phyloP scores from a whole-genome alignment of 1,284 basidiomycete species.

The Flammula alnicola region DNA sequence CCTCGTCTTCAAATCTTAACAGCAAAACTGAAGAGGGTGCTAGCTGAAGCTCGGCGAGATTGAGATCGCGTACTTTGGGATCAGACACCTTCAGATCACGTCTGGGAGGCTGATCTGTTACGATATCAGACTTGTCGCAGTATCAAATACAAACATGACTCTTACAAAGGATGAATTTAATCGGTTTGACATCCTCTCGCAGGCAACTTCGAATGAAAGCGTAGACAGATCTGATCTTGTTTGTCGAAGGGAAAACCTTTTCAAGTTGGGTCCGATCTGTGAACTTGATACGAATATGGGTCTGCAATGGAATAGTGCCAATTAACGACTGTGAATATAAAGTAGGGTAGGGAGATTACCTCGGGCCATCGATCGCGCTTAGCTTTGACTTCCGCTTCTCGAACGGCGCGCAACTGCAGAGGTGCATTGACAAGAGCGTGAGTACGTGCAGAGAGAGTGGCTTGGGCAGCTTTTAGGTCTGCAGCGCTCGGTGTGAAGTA shows the following conservation, averaged over 20 bases:
- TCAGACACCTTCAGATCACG: constrained; percentile 84
- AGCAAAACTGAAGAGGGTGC: constrained; percentile 81
- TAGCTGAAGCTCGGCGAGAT: constrained; percentile 72
- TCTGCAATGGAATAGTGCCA: constrained; percentile 46
- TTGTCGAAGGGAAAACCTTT: constrained; percentile 71
- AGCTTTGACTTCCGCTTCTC: constrained; percentile 68
- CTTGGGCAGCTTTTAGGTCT: constrained; percentile 76
- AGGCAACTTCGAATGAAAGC: constrained; percentile 80
- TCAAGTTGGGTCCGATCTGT: constrained; percentile 85
- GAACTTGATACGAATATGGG: constrained; percentile 82
- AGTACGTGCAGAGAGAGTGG: constrained; percentile 61
- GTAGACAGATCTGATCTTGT: constrained; percentile 82
- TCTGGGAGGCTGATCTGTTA: constrained; percentile 74
- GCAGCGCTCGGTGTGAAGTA: constrained; percentile 77
- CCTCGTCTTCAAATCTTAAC: constrained; percentile 75
- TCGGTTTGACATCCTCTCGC: constrained; percentile 70
- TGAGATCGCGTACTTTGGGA: constrained; percentile 66
- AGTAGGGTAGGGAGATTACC: constrained; percentile 42
- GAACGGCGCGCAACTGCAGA: constrained; percentile 67
- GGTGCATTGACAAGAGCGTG: constrained; percentile 79
- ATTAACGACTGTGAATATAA: neutral
- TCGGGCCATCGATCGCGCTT: constrained; percentile 74
- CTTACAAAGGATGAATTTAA: constrained; percentile 84
- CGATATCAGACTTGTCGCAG: neutral
- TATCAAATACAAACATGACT: constrained; percentile 10